phyloP scores from a whole-genome alignment of 306 rosid species.

The Carpinus fangiana region DNA sequence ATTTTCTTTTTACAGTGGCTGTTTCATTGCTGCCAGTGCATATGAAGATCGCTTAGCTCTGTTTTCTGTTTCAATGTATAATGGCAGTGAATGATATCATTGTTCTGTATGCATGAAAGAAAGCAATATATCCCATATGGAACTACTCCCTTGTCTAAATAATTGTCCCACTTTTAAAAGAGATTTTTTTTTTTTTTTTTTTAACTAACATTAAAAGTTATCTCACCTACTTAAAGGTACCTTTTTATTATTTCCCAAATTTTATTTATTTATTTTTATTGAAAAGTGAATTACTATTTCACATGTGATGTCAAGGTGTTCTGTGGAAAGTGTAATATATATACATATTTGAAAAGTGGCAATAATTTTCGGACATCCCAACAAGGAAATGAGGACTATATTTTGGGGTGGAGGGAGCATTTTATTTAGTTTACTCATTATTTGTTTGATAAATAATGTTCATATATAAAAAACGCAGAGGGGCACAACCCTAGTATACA shows the following conservation, averaged over 20 bases:
- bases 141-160: not conserved
- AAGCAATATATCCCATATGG: not conserved
- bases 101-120: slow-evolving; percentile 13
- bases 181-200: not conserved
- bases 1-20: slow-evolving; percentile 73
- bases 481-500: no score
- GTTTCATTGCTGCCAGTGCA: slow-evolving; percentile 90
- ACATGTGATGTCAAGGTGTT: not conserved
- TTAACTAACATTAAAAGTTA: not conserved
- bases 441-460: no score
- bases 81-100: slow-evolving; percentile 58
- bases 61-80: slow-evolving; percentile 68
- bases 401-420: slow-evolving; percentile 2
- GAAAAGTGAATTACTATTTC: not conserved
- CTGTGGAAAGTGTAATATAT: not conserved
- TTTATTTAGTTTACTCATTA: not conserved
- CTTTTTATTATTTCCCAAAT: not conserved
- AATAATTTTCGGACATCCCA: not conserved
- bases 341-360: not conserved
- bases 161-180: not conserved
- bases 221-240: not conserved
- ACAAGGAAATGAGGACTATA: not conserved
- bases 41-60: slow-evolving; percentile 77
- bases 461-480: no score
- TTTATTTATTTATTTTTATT: not conserved